Evolutionary conservation across 805 yeast species (phyloP).

Genomic region (Wickerhamiella spandovensis): DNA sequence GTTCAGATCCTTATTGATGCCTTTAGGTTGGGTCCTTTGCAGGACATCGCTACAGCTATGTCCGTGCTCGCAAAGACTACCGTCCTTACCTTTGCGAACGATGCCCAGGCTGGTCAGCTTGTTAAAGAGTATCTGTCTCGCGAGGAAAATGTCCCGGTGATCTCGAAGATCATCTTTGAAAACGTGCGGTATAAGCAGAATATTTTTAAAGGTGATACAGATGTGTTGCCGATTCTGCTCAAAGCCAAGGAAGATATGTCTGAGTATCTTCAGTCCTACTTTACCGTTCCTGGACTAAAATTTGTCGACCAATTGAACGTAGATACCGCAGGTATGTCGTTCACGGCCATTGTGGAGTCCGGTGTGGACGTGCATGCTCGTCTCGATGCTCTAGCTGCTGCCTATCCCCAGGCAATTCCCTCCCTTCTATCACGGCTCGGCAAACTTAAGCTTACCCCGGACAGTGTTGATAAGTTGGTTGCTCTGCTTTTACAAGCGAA

Average conservation of each 20-base stretch:
- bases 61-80: neutral
- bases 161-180: constrained; percentile 4
- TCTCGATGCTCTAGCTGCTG: constrained; percentile 1
- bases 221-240: neutral
- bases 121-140: constrained; percentile 5
- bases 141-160: neutral
- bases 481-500: neutral
- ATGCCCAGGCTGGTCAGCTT: constrained; percentile 7
- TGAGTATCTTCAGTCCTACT: neutral
- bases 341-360: constrained; percentile 1
- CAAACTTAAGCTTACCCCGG: constrained; percentile 1
- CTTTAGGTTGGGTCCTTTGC: neutral
- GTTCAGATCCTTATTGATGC: neutral
- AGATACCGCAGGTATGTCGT: neutral
- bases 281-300: constrained; percentile 1
- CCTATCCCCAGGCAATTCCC: constrained; percentile 5
- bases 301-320: neutral
- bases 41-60: neutral
- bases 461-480: neutral
- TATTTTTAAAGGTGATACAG: neutral
- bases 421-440: constrained; percentile 1
- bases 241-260: neutral
- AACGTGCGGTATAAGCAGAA: neutral
- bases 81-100: constrained; percentile 2
- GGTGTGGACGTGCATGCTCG: constrained; percentile 6